phyloP scores from a whole-genome alignment of 805 yeast species.

The Spathaspora boniae region DNA sequence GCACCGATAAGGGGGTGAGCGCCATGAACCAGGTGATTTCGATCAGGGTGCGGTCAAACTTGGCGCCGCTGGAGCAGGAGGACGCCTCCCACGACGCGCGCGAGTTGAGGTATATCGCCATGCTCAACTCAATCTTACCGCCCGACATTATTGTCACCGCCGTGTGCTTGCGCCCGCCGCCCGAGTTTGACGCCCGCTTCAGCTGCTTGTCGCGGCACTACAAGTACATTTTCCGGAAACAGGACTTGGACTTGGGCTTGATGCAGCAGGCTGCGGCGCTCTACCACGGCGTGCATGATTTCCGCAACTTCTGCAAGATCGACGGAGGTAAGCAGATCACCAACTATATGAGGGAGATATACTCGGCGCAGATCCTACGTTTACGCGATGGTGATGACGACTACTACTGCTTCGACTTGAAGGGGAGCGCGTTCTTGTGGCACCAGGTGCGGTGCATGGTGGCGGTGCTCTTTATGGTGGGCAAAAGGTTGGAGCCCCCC shows the following conservation, averaged over 20 bases:
- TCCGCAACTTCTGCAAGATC: constrained; percentile 88
- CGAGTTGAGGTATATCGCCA: constrained; percentile 74
- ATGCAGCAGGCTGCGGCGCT: constrained; percentile 68
- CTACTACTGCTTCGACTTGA: constrained; percentile 66
- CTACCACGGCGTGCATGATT: constrained; percentile 79
- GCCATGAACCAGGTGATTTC: constrained; percentile 95
- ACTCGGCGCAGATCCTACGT: constrained; percentile 46
- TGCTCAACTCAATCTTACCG: constrained; percentile 77
- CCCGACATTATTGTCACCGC: constrained; percentile 79
- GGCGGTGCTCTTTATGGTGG: constrained; percentile 75
- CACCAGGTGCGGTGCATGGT: constrained; percentile 97
- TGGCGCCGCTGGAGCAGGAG: constrained; percentile 59
- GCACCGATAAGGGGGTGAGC: constrained; percentile 96
- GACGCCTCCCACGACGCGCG: constrained; percentile 52
- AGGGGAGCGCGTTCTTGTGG: constrained; percentile 93
- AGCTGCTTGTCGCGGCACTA: constrained; percentile 86
- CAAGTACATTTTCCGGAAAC: constrained; percentile 67
- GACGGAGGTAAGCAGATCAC: constrained; percentile 93
- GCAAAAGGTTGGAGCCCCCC: constrained; percentile 70
- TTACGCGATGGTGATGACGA: constrained; percentile 36
- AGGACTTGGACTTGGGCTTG: constrained; percentile 52
- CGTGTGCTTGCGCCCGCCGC: constrained; percentile 79
- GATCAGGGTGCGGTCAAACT: constrained; percentile 64
- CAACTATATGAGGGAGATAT: constrained; percentile 65
- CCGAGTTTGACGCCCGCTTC: constrained; percentile 85